Conservation (phyloP, 768 basidiomycete species). For the Agaricus sinodeliciosus region DNA sequence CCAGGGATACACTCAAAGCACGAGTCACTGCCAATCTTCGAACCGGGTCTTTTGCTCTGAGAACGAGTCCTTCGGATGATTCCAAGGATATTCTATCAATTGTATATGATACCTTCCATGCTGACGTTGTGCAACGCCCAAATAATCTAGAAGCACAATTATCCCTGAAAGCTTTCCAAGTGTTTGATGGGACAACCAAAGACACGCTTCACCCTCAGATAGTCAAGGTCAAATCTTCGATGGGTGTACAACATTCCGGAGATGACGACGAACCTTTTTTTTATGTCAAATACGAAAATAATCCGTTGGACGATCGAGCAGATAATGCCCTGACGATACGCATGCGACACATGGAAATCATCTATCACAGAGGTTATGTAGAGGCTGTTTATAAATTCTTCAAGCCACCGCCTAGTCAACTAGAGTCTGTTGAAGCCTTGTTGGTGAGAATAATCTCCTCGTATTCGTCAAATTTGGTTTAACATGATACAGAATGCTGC, state of each 20-base stretch:
- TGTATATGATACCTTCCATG: constrained; percentile 82
- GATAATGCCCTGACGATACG: constrained; percentile 85
- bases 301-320: constrained; percentile 85
- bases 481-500: constrained; percentile 63
- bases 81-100: constrained; percentile 74
- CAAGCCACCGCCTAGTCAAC: constrained; percentile 87
- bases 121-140: constrained; percentile 76
- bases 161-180: constrained; percentile 78
- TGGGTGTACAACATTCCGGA: constrained; percentile 12
- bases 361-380: constrained; percentile 91
- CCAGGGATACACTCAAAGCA: constrained; percentile 75
- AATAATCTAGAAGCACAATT: constrained; percentile 83
- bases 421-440: constrained; percentile 93
- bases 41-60: constrained; percentile 83
- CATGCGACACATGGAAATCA: constrained; percentile 94
- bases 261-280: constrained; percentile 52
- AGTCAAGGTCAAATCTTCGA: constrained; percentile 55
- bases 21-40: constrained; percentile 73
- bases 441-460: constrained; percentile 42
- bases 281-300: constrained; percentile 85
- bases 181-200: constrained; percentile 86
- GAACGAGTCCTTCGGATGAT: constrained; percentile 59
- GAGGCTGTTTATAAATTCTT: constrained; percentile 91
- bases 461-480: constrained; percentile 3
- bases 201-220: constrained; percentile 84